Evolutionary conservation across 1,139 yeast species (phyloP), one percentile per base, ranked within the genome.

Genomic region (Arxiozyma heterogenica): DNA sequence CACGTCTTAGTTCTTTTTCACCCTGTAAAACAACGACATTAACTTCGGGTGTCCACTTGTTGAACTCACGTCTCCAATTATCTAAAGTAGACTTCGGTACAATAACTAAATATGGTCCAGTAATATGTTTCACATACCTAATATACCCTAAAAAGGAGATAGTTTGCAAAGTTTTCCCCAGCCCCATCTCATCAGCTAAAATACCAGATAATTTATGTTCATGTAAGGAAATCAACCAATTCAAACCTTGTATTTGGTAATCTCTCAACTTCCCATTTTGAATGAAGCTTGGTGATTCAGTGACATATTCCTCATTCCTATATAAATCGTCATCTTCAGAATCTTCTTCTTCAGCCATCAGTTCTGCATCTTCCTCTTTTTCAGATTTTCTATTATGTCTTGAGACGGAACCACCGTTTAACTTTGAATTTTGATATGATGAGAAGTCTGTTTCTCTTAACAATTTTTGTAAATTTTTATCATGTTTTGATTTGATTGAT

Each of bases 131-230:
- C 53, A 80, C 71, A 64, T 81, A 84, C 58, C 93, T 75, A 51
- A 86, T 71, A 63, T 83, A 85, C 0, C 93, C 93, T 53, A 86
- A 71, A 61, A 86, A 86, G 6, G 98, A 82, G 57, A 93, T 89
- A 0, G 97, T 89, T 69, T 93, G 98, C 57, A 93, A 75, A 1
- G 98, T 93, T 68, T 93, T 93, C 57, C 98, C 98, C 55, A 93
- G 77, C 1, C 98, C 98, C 98, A 93, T 93, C 71, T 93, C 98
- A 71, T 93, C 98, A 11, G 98, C 98, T 56, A 93, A 76, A 51
- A 93, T 91, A 50, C 98, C 98, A 1, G 94, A 83, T 54, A 91
- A 77, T 63, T 85, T 83, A 71, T 91, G 89, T 61, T 87, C 94
- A 65, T 86, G 84, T 54, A 91, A 73, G 1, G 90, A 81, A 23